A percentile compares a stretch with the other conserved stretches of the same genome.
These are phyloP conservation scores for Aureobasidium sp. DNA, from an alignment of 2,329 filamentous ascomycete genomes.

Conservation along the genomic window DNA sequence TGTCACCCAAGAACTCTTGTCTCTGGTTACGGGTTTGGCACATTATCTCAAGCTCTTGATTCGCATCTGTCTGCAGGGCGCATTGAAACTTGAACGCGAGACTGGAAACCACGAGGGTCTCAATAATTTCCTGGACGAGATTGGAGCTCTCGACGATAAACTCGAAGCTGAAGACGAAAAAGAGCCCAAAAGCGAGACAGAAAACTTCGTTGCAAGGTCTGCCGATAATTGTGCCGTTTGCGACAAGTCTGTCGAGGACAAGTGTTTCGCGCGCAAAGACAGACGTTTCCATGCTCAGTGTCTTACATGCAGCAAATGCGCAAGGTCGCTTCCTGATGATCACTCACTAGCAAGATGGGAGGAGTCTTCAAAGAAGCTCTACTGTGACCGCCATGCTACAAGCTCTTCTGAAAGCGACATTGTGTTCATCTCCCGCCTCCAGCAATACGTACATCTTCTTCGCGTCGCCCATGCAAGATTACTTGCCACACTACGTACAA, in stretches of 20 bases:
- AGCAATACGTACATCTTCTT: conserved; percentile 90
- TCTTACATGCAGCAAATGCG: conserved; percentile 63
- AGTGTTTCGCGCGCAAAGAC: conserved; percentile 70
- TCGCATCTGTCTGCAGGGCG: conserved; percentile 89
- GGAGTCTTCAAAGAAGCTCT: conserved; percentile 58
- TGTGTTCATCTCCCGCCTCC: conserved; percentile 71
- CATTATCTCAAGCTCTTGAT: conserved; percentile 98
- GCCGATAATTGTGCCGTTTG: conserved; percentile 76
- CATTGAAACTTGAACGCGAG: conserved; percentile 84
- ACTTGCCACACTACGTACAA: conserved; percentile 76
- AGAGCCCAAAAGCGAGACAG: conserved; percentile 36
- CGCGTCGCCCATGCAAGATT: conserved; percentile 85
- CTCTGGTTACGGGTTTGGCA: conserved; percentile 87
- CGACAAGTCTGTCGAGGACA: conserved; percentile 85
- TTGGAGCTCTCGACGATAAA: conserved; percentile 73
- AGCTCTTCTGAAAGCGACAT: conserved; percentile 55
- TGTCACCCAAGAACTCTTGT: conserved; percentile 96
- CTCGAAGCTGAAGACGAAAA: conserved; percentile 60
- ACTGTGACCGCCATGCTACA: conserved; percentile 51
- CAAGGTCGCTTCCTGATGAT: conserved; percentile 61
- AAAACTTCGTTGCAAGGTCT: conserved; percentile 38
- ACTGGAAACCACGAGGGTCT: conserved; percentile 66
- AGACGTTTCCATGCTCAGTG: conserved; percentile 80
- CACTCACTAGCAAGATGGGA: conserved; percentile 67
- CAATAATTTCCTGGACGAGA: conserved; percentile 73